phyloP scores from a whole-genome alignment of 225 moss, liverwort and hornwort species.

The Sphagnum contortum region DNA sequence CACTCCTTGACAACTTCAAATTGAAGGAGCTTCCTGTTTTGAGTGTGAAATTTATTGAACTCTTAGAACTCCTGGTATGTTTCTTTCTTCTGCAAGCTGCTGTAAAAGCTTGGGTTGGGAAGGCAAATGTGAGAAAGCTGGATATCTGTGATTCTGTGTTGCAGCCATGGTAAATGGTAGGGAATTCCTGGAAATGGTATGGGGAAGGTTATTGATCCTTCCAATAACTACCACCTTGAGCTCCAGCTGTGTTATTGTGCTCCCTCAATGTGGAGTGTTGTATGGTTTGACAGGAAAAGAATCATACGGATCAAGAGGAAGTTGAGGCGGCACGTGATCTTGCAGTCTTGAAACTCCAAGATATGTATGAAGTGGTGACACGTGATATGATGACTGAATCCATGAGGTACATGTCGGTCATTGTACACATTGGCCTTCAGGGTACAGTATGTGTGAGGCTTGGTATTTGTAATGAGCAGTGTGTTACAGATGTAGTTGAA shows the following conservation, averaged over 20 bases:
- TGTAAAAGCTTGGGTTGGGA: too few species aligned
- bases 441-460: background rate
- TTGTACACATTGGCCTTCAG: background rate
- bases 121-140: too few species aligned
- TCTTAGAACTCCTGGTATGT: constrained; percentile 76
- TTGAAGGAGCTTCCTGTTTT: constrained; percentile 67
- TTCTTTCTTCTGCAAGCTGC: background rate
- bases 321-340: constrained; percentile 51
- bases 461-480: too few species aligned
- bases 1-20: constrained; percentile 68
- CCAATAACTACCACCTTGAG: too few species aligned
- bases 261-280: too few species aligned
- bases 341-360: constrained; percentile 85
- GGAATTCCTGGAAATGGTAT: too few species aligned
- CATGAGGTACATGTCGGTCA: constrained; percentile 39
- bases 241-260: too few species aligned
- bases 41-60: constrained; percentile 74
- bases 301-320: constrained; percentile 41
- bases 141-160: too few species aligned
- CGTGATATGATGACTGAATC: constrained; percentile 94
- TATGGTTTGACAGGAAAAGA: constrained; percentile 14
- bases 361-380: constrained; percentile 96
- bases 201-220: too few species aligned
- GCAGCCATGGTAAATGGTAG: too few species aligned
- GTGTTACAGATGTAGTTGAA: too few species aligned